phyloP scores from a whole-genome alignment of 495 filamentous ascomycete genomes.

The Lasiosphaeria miniovina region DNA sequence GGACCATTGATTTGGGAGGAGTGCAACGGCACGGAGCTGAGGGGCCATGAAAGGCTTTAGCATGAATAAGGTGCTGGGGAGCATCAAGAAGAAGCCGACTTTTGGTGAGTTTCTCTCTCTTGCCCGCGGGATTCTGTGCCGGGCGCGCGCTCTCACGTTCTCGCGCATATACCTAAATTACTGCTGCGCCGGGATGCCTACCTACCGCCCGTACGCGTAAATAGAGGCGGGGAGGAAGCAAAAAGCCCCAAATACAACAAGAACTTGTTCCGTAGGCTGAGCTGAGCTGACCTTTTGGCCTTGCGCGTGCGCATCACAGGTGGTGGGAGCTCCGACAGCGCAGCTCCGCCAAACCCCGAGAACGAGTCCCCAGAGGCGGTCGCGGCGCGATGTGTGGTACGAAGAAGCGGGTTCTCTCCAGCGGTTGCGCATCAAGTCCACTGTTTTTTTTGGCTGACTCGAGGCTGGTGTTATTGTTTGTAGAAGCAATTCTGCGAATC shows the following conservation, averaged over 20 bases:
- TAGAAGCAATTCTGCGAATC: slow-evolving; percentile 74
- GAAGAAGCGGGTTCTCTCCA: not conserved
- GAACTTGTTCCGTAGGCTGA: too few relatives aligned
- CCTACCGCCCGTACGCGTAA: not conserved
- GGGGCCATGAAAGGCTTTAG: slow-evolving; percentile 50
- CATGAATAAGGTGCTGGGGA: slow-evolving; percentile 55
- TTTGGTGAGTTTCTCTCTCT: slow-evolving; percentile 30
- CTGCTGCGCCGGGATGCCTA: too few relatives aligned
- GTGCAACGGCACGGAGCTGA: not conserved
- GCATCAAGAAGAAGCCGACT: slow-evolving; percentile 44
- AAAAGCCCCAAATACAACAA: too few relatives aligned
- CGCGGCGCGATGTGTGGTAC: slow-evolving; percentile 54
- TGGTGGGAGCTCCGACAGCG: slow-evolving; percentile 13
- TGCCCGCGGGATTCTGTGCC: not conserved
- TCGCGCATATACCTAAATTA: not conserved
- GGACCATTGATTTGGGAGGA: too few relatives aligned
- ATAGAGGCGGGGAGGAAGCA: not conserved
- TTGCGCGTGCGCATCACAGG: slow-evolving; percentile 6
- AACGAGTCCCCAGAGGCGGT: slow-evolving; percentile 56
- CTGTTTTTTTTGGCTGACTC: slow-evolving; percentile 17
- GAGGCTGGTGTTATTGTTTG: not conserved
- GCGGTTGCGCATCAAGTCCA: slow-evolving; percentile 8
- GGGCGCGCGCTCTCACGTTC: not conserved
- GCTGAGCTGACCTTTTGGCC: not conserved
- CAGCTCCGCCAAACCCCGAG: slow-evolving; percentile 27